Conservation (phyloP, 805 yeast genomes). For the Kockiozyma suomiensis region DNA sequence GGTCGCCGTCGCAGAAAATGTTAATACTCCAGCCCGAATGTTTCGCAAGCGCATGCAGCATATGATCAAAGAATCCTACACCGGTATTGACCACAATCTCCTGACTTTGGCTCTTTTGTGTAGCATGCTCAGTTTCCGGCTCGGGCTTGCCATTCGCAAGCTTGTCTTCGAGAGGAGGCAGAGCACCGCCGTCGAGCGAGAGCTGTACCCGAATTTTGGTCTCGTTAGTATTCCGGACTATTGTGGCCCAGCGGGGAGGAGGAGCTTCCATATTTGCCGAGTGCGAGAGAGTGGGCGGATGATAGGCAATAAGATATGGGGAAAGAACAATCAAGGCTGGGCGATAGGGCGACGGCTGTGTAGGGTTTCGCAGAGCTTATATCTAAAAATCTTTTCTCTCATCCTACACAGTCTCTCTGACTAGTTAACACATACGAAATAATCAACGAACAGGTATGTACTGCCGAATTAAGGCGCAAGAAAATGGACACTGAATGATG, state of each 20-base stretch:
- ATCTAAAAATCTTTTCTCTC: neutral
- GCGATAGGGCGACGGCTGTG: neutral
- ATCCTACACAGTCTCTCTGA: too few species aligned
- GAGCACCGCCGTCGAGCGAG: constrained; percentile 79
- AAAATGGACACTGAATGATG: constrained; percentile 8
- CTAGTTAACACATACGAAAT: too few species aligned
- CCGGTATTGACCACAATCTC: constrained; percentile 84
- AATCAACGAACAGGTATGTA: too few species aligned
- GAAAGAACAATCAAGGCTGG: neutral
- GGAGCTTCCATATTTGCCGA: neutral
- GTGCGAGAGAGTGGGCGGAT: neutral
- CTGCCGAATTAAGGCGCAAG: neutral
- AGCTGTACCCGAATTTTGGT: constrained; percentile 88
- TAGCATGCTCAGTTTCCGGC: constrained; percentile 51
- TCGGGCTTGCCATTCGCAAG: constrained; percentile 36
- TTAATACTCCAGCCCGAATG: constrained; percentile 95
- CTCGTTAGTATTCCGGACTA: constrained; percentile 83
- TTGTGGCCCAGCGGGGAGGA: constrained; percentile 45
- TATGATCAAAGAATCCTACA: constrained; percentile 93
- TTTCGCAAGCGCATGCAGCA: constrained; percentile 95
- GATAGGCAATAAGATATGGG: neutral
- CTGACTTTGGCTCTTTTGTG: constrained; percentile 71
- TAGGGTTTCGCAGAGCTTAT: neutral
- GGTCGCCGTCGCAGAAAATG: constrained; percentile 89
- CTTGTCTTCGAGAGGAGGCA: constrained; percentile 40